These are phyloP conservation scores for Magnolia changhungtana DNA, from an alignment of 164 flowering plant species.

Conservation along the genomic window DNA sequence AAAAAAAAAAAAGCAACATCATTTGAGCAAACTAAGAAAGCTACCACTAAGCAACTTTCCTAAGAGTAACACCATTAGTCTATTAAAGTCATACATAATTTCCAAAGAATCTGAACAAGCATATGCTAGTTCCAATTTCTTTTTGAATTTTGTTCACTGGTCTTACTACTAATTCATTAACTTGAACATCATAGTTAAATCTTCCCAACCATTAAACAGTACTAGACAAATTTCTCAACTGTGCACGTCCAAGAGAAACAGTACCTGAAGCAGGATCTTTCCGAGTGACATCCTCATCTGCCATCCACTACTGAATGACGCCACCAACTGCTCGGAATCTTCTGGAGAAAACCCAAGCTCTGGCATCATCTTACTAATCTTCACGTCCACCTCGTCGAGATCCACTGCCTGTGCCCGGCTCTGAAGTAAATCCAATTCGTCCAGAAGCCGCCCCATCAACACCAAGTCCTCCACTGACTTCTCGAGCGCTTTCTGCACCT, in stretches of 20 bases:
- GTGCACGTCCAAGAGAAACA: neutral
- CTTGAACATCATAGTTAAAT: neutral
- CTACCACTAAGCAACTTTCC: neutral
- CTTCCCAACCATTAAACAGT: neutral
- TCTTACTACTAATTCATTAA: too few species aligned
- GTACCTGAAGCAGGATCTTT: slow-evolving; percentile 94
- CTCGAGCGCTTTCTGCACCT: slow-evolving; percentile 89
- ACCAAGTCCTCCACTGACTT: slow-evolving; percentile 73
- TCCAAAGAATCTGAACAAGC: too few species aligned
- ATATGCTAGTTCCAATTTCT: neutral
- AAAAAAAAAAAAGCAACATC: neutral
- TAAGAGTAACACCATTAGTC: neutral
- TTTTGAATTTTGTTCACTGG: neutral
- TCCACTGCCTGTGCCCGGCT: slow-evolving; percentile 77
- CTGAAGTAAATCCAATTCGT: slow-evolving; percentile 93
- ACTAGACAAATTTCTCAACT: neutral
- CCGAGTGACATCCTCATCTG: slow-evolving; percentile 99
- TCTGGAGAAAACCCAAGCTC: slow-evolving; percentile 83
- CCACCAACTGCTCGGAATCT: slow-evolving; percentile 89
- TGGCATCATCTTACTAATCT: slow-evolving; percentile 89
- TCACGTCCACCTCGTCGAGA: slow-evolving; percentile 74
- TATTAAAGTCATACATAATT: too few species aligned
- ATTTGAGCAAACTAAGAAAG: neutral
- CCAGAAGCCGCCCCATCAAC: slow-evolving; percentile 94
- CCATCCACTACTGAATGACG: slow-evolving; percentile 96